Evolutionary conservation across 352 stramenopile genomes (phyloP).

Genomic region (Thalassiosira allenii): DNA sequence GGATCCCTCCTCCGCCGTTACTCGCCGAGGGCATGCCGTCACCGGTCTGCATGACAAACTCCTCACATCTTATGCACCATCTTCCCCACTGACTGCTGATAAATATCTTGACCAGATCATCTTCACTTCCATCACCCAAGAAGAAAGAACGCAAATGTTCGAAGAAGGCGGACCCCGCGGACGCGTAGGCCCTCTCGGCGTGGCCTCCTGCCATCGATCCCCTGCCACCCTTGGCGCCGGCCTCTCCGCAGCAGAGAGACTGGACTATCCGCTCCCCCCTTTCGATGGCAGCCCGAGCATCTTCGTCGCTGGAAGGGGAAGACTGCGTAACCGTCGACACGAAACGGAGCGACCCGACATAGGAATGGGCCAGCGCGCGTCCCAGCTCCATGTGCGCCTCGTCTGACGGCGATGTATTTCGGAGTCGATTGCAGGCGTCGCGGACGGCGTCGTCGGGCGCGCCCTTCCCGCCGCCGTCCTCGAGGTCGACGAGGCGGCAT

Average conservation of each 20-base stretch:
- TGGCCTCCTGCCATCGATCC: no score
- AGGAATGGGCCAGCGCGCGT: constrained; percentile 34
- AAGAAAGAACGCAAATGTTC: constrained; percentile 6
- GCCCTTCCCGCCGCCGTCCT: constrained; percentile 13
- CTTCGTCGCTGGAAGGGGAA: no score
- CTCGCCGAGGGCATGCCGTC: background rate
- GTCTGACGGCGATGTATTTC: constrained; percentile 38
- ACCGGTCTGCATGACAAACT: constrained; percentile 20
- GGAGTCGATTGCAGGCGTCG: constrained; percentile 17
- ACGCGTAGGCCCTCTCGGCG: constrained; percentile 40
- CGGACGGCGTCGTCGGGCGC: no score
- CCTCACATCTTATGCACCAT: constrained; percentile 54
- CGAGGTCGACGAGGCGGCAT: constrained; percentile 36
- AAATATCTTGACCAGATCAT: constrained; percentile 20
- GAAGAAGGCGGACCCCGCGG: constrained; percentile 44
- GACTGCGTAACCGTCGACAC: constrained; percentile 13
- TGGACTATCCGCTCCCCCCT: constrained; percentile 25
- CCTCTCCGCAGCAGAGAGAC: constrained; percentile 33
- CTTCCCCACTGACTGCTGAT: constrained; percentile 35
- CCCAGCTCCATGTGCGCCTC: constrained; percentile 42
- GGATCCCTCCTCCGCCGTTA: constrained; percentile 31
- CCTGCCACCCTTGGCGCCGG: background rate
- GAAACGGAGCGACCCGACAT: constrained; percentile 32
- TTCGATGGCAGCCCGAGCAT: no score
- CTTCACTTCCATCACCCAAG: background rate